Conservation (phyloP, 441 rosid species). For the Populus trichocarpa region DNA sequence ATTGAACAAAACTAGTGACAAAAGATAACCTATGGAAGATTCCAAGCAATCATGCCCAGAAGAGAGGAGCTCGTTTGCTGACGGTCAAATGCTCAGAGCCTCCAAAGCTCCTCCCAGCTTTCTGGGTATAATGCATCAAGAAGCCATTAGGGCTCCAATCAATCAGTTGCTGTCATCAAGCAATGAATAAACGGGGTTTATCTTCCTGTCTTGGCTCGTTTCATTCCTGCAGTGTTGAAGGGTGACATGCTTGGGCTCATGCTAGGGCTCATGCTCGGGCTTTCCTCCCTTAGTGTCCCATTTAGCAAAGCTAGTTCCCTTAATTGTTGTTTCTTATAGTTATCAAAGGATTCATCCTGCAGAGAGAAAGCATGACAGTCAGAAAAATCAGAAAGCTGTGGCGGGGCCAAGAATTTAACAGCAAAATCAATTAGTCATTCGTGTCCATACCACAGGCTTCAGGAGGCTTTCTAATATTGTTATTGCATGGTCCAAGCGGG, state of each 20-base stretch:
- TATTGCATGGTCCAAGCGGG: slow-evolving; percentile 70
- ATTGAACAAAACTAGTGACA: slow-evolving; percentile 17
- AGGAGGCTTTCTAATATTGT: slow-evolving; percentile 69
- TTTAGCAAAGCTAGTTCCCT: slow-evolving; percentile 86
- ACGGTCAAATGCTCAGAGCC: not conserved
- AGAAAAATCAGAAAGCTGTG: slow-evolving; percentile 4
- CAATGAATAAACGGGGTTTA: slow-evolving; percentile 18
- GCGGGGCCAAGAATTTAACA: not conserved
- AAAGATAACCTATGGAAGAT: slow-evolving; percentile 13
- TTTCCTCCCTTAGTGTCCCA: slow-evolving; percentile 87
- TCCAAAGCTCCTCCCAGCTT: not conserved
- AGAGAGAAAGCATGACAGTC: slow-evolving; percentile 4
- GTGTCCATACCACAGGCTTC: slow-evolving; percentile 76
- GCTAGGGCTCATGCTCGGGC: slow-evolving; percentile 82
- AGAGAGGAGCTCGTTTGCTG: not conserved
- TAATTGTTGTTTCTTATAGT: slow-evolving; percentile 83
- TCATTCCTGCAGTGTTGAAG: slow-evolving; percentile 67
- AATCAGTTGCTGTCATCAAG: slow-evolving; percentile 22
- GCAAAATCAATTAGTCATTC: not conserved
- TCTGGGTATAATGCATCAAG: slow-evolving; percentile 1
- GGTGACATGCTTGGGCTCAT: slow-evolving; percentile 95
- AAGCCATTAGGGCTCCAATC: slow-evolving; percentile 14
- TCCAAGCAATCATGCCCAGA: slow-evolving; percentile 10
- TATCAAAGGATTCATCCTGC: slow-evolving; percentile 93
- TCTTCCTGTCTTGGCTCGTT: slow-evolving; percentile 90